phyloP scores from a whole-genome alignment of 495 filamentous ascomycete genomes.

The Neurospora sp. region DNA sequence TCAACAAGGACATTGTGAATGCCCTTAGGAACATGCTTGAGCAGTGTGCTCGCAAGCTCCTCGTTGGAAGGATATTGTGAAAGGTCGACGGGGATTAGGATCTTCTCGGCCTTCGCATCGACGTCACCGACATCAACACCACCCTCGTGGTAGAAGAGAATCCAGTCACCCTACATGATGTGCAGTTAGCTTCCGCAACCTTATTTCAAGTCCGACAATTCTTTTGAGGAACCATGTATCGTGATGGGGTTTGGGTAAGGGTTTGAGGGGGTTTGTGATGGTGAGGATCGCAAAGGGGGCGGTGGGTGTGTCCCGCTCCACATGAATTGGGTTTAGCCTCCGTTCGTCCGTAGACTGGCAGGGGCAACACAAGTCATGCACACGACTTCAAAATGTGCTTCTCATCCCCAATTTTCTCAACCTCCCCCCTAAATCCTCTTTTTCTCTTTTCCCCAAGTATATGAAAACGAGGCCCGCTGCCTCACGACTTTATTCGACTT shows the following conservation, averaged over 20 bases:
- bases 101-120: slow-evolving; percentile 96
- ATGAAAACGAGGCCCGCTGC: not conserved
- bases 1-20: slow-evolving; percentile 96
- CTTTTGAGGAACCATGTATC: not conserved
- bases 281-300: not conserved
- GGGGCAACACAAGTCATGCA: not conserved
- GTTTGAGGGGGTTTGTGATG: slow-evolving; percentile 2
- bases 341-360: slow-evolving; percentile 40
- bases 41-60: slow-evolving; percentile 70
- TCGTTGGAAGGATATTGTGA: slow-evolving; percentile 92
- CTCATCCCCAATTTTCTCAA: slow-evolving; percentile 2
- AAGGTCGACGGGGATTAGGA: slow-evolving; percentile 93
- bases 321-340: slow-evolving; percentile 41
- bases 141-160: slow-evolving; percentile 98
- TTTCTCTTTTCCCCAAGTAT: not conserved
- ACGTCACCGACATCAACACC: slow-evolving; percentile 99
- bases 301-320: slow-evolving; percentile 10
- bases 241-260: not conserved
- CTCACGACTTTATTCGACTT: not conserved
- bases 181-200: slow-evolving; percentile 2
- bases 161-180: slow-evolving; percentile 80
- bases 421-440: slow-evolving; percentile 1
- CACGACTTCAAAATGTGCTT: not conserved
- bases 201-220: not conserved
- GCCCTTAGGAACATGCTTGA: slow-evolving; percentile 90